Evolutionary conservation across 495 filamentous ascomycete genomes (phyloP), one percentile per base, ranked within the genome.

Genomic region (Xylaria intraflava): DNA sequence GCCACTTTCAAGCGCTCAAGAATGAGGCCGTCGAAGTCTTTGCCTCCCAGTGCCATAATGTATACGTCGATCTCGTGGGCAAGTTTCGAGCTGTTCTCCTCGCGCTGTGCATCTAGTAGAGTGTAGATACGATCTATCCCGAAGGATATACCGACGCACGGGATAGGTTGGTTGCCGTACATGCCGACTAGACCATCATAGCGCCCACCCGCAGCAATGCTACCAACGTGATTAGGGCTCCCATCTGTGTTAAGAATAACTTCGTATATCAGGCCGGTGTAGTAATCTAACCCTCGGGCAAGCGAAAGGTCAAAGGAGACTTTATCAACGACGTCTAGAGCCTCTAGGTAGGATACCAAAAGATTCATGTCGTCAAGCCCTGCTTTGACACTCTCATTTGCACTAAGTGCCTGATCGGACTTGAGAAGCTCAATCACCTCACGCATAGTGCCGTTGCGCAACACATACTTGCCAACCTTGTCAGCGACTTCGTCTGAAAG

Each of bases 121-220:
- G 81, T 84, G 70, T 89, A 90, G 57, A 90, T 91, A 39, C 88
- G 82, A 66, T 91, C 87, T 16, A 90, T 83, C 52, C 88, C 88
- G 67, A 91, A 90, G 9, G 87, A 90, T 47, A 91, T 82, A 55
- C 87, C 87, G 22, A 91, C 86, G 57, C 88, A 91, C 20, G 87
- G 87, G 45, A 89, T 84, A 61, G 85, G 79, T 6, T 75, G 73
- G 69, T 88, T 89, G 31, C 69, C 56, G 75, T 89, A 90, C 86
- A 89, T 89, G 68, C 82, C 81, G 35, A 90, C 87, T 6, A 90
- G 76, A 56, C 86, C 82, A 62, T 91, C 87, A 65, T 91, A 91
- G 31, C 87, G 81, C 30, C 87, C 87, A 54, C 87, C 87, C 7
- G 87, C 87, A 11, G 87, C 87, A 20, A 91, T 81, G 59, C 83